Evolutionary conservation across 148 eudicot species (phyloP).

Genomic region (Rhododendron williamsianum): DNA sequence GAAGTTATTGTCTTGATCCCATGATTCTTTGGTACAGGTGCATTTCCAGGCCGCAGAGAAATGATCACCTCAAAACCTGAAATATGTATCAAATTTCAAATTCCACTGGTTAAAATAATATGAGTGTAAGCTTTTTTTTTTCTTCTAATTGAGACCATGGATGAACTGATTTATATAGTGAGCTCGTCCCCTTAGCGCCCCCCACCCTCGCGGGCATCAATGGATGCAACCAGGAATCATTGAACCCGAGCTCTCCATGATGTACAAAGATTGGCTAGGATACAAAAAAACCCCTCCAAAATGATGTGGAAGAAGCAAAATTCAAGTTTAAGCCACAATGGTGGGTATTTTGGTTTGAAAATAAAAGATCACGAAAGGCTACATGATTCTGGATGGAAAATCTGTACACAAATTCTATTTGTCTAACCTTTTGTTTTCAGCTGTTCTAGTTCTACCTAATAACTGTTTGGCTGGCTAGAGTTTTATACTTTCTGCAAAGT

Average conservation of each 20-base stretch:
- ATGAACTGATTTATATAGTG: background rate
- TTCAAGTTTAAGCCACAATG: background rate
- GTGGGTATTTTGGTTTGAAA: background rate
- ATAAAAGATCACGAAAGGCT: background rate
- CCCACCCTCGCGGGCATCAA: background rate
- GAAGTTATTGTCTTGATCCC: conserved; percentile 67
- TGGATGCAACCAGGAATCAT: background rate
- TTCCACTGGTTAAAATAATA: background rate
- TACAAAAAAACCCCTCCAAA: background rate
- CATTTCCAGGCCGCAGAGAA: conserved; percentile 86
- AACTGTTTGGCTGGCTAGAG: conserved; percentile 2
- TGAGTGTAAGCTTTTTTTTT: background rate
- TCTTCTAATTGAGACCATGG: background rate
- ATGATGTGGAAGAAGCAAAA: background rate
- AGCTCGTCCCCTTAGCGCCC: background rate
- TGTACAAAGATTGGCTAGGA: background rate
- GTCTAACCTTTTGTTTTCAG: background rate
- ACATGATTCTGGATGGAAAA: background rate
- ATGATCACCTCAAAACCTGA: conserved; percentile 78
- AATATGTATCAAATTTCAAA: conserved; percentile 6
- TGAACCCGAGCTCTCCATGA: background rate
- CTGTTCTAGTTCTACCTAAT: background rate
- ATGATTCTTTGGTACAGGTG: conserved; percentile 77
- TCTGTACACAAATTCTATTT: background rate
- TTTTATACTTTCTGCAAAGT: no score